phyloP scores from a whole-genome alignment of 768 basidiomycete genomes.

The Pisolithus sp. region DNA sequence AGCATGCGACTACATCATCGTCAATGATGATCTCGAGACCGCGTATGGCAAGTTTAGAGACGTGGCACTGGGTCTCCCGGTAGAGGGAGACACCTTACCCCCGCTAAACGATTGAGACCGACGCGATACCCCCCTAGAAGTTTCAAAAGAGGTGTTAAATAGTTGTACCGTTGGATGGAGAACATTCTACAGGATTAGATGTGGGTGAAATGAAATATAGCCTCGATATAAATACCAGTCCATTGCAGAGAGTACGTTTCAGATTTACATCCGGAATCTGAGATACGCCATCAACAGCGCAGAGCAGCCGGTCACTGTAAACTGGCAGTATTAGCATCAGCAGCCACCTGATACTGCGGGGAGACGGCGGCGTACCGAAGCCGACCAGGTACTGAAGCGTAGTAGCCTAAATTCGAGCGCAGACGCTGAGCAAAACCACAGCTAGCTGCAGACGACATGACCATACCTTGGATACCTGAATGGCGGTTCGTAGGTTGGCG shows the following conservation, averaged over 20 bases:
- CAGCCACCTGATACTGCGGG: background rate
- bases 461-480: conserved; percentile 77
- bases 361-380: conserved; percentile 51
- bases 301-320: conserved; percentile 74
- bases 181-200: no score
- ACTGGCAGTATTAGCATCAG: conserved; percentile 6
- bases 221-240: no score
- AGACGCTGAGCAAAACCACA: background rate
- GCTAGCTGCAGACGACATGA: background rate
- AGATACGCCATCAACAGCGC: conserved; percentile 85
- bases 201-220: background rate
- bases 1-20: conserved; percentile 75
- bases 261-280: conserved; percentile 48
- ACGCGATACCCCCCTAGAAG: background rate
- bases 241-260: background rate
- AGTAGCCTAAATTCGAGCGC: conserved; percentile 47
- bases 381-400: conserved; percentile 85
- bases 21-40: conserved; percentile 84
- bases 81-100: conserved; percentile 61
- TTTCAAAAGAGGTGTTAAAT: background rate
- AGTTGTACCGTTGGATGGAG: background rate
- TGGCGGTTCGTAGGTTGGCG: conserved; percentile 73
- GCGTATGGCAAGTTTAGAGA: conserved; percentile 75
- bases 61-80: conserved; percentile 65
- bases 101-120: conserved; percentile 45